phyloP scores from a whole-genome alignment of 2,329 filamentous ascomycete genomes.

The Capronia epimyces region DNA sequence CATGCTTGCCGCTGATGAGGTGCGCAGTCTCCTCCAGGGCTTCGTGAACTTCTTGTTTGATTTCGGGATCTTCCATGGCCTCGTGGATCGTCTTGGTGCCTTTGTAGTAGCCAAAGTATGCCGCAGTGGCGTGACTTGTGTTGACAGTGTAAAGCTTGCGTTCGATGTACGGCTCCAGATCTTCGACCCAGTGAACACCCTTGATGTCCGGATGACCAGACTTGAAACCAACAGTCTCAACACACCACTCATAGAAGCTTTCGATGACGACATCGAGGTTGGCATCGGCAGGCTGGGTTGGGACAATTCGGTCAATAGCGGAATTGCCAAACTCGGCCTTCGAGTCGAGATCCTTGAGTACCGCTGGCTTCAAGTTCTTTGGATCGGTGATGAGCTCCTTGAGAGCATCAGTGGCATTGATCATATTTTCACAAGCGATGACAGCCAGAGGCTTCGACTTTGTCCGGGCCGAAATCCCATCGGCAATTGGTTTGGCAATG shows the following conservation, averaged over 20 bases:
- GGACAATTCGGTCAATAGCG: conserved; percentile 96
- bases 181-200: conserved; percentile 86
- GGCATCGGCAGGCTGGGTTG: conserved; percentile 72
- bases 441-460: conserved; percentile 68
- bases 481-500: conserved; percentile 90
- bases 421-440: conserved; percentile 97
- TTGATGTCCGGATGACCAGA: conserved; percentile 67
- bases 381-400: conserved; percentile 72
- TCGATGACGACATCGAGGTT: conserved; percentile 92
- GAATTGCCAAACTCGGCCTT: conserved; percentile 93
- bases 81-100: conserved; percentile 87
- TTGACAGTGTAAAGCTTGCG: conserved; percentile 99
- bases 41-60: conserved; percentile 71
- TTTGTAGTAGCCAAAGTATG: conserved; percentile 86
- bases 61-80: conserved; percentile 72
- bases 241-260: conserved; percentile 99
- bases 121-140: conserved; percentile 91
- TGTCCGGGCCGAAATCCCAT: conserved; percentile 76
- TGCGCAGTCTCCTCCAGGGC: conserved; percentile 79
- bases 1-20: conserved; percentile 82
- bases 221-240: conserved; percentile 80
- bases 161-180: conserved; percentile 94
- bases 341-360: conserved; percentile 53
- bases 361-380: conserved; percentile 61
- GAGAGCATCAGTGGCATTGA: conserved; percentile 85